A percentile compares a stretch with the other conserved stretches of the same genome.
Conservation (phyloP, 1,284 basidiomycete species). For the Schizopora paradoxa region DNA sequence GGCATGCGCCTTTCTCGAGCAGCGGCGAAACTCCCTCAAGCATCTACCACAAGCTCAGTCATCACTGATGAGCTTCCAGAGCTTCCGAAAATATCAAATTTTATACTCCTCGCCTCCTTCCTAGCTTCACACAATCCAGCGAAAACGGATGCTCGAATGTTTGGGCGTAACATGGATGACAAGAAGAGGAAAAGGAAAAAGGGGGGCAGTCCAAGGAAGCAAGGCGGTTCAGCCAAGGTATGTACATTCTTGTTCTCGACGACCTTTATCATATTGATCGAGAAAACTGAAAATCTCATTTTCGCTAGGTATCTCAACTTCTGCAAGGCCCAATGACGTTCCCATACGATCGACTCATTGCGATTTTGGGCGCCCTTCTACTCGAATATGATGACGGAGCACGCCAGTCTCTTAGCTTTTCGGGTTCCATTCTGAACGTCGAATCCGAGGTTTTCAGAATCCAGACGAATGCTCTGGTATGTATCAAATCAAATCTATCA, state of each 20-base stretch:
- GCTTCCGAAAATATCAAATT: slow-evolving; percentile 64
- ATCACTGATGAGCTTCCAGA: slow-evolving; percentile 9
- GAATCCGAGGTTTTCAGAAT: slow-evolving; percentile 64
- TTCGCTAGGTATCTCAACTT: slow-evolving; percentile 63
- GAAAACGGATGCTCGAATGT: slow-evolving; percentile 77
- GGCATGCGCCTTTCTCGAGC: slow-evolving; percentile 28
- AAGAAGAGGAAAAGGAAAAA: slow-evolving; percentile 52
- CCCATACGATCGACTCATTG: slow-evolving; percentile 76
- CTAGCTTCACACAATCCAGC: slow-evolving; percentile 85
- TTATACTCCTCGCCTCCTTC: slow-evolving; percentile 77
- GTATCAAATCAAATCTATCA: slow-evolving; percentile 20
- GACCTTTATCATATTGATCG: neutral
- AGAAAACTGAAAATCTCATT: slow-evolving; percentile 5
- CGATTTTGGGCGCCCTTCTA: slow-evolving; percentile 77
- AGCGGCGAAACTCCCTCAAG: slow-evolving; percentile 19
- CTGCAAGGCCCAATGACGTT: slow-evolving; percentile 80
- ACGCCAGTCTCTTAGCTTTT: slow-evolving; percentile 42
- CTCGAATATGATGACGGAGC: slow-evolving; percentile 73
- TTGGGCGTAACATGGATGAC: slow-evolving; percentile 66
- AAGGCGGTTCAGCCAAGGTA: slow-evolving; percentile 19
- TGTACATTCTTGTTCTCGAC: neutral
- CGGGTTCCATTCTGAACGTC: slow-evolving; percentile 50
- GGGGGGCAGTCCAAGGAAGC: slow-evolving; percentile 34
- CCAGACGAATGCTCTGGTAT: slow-evolving; percentile 51
- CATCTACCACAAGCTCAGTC: slow-evolving; percentile 13